phyloP scores from a whole-genome alignment of 371 early-diverging fungal species.

The Capillidium rhysosporum region DNA sequence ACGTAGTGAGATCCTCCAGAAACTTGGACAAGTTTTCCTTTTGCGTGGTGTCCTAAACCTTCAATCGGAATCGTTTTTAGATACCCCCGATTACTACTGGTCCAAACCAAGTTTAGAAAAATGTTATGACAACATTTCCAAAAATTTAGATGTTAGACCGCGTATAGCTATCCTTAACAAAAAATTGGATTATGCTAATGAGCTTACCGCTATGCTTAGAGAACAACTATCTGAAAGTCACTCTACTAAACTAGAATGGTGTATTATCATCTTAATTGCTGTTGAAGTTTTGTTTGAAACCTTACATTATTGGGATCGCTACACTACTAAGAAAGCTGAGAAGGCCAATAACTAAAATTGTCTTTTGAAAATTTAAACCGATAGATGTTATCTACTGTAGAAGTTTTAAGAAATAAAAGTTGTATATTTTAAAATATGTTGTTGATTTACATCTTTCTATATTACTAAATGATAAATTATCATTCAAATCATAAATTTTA shows the following conservation, averaged over 20 bases:
- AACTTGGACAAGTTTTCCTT: slow-evolving; percentile 2
- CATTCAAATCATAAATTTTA: too few species aligned
- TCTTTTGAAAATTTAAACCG: too few species aligned
- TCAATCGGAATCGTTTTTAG: slow-evolving; percentile 5
- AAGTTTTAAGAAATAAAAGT: too few species aligned
- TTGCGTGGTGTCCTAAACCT: slow-evolving; percentile 2
- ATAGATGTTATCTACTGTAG: too few species aligned
- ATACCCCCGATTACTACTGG: slow-evolving; percentile 7
- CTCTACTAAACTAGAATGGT: slow-evolving; percentile 3
- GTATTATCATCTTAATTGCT: slow-evolving; percentile 1
- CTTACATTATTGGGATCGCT: neutral
- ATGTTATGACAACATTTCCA: neutral
- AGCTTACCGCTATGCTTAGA: neutral
- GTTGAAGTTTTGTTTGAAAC: slow-evolving; percentile 4
- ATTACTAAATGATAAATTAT: too few species aligned
- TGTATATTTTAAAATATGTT: too few species aligned
- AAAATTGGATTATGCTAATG: slow-evolving; percentile 6
- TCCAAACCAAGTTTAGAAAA: neutral
- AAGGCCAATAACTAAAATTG: too few species aligned
- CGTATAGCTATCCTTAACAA: slow-evolving; percentile 4
- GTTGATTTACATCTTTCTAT: too few species aligned
- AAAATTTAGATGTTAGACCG: slow-evolving; percentile 3
- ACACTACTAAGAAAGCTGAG: neutral
- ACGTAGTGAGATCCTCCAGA: slow-evolving; percentile 1
- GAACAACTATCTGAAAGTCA: slow-evolving; percentile 3